These are phyloP conservation scores for Oryza officinalis DNA, from an alignment of 176 grass and related monocot species.

Conservation along the genomic window DNA sequence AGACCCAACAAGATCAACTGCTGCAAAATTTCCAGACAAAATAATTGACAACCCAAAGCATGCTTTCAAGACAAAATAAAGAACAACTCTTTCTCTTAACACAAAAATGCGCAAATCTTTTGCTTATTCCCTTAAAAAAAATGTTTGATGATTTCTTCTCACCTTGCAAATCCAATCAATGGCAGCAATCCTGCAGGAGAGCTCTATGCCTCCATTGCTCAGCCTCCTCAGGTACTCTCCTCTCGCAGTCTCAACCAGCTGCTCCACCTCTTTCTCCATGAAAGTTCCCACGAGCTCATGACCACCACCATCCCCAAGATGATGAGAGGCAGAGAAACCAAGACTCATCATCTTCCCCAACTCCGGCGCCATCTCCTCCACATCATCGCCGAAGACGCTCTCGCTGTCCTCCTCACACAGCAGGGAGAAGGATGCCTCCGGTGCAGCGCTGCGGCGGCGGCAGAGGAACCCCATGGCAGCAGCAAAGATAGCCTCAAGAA, in stretches of 20 bases:
- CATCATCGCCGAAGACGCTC: constrained; percentile 39
- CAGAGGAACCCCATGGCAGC: constrained; percentile 28
- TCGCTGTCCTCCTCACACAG: constrained; percentile 63
- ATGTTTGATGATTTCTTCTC: background rate
- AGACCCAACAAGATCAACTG: background rate
- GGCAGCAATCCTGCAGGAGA: constrained; percentile 54
- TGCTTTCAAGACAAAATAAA: background rate
- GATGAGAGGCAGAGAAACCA: constrained; percentile 20
- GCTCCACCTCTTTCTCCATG: constrained; percentile 66
- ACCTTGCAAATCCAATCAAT: constrained; percentile 93
- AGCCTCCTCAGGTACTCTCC: constrained; percentile 56
- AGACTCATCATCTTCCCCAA: background rate
- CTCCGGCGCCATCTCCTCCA: constrained; percentile 2
- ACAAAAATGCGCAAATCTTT: no score
- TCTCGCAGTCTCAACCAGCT: constrained; percentile 28
- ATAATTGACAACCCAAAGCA: background rate
- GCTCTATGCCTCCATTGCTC: constrained; percentile 50
- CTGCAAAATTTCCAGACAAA: background rate
- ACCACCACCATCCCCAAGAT: constrained; percentile 54
- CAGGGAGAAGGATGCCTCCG: constrained; percentile 39
- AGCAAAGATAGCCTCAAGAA: background rate
- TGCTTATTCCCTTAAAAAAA: background rate
- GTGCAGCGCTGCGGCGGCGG: background rate
- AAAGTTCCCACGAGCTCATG: constrained; percentile 54
- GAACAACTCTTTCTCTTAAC: no score